Evolutionary conservation across 1,139 yeast species (phyloP), one percentile per base, ranked within the genome.

Genomic region (Protomyces gravidus): DNA sequence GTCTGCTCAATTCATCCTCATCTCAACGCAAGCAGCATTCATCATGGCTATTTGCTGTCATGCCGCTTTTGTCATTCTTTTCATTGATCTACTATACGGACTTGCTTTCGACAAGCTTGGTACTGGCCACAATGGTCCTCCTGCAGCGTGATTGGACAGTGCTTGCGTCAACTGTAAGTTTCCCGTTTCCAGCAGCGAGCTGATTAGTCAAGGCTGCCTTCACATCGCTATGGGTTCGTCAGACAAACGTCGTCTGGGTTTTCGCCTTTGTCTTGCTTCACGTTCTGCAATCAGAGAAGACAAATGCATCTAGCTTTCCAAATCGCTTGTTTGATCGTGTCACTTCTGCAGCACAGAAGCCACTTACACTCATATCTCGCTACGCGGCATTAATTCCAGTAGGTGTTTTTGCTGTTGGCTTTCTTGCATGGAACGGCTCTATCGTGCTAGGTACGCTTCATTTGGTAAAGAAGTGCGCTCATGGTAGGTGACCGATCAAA

Each of bases 211-310:
- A 52, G 61, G 28, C 56, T 21, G 55, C 56, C 28, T 23, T 61
- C 32, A 13, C 66, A 1, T 67, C 74, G 26, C 75, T 92, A 49
- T 75, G 81, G 71, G 84, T 92, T 68, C 80, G 98, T 65, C 98
- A 92, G 68, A 94, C 98, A 0, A 92, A 92, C 67, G 83, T 92
- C 40, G 75, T 89, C 0, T 92, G 98, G 98, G 77, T 83, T 5
- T 83, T 80, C 0, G 51, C 51, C 7, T 45, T 53, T 15, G 11
- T 36, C 21, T 9, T 17, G 46, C 49, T 19, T 50, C 46, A 15
- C 17, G 25, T 33, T 13, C 26, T n/a, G 7, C 13, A 11, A 5
- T 25, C 48, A 21, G 13, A 40, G 17, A 40, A 40, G 25, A 19
- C 45, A n/a, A 21, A n/a, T 17, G 5, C 17, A 5, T 13, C 17